phyloP scores from a whole-genome alignment of 805 yeast species.

The Lipomyces starkeyi region DNA sequence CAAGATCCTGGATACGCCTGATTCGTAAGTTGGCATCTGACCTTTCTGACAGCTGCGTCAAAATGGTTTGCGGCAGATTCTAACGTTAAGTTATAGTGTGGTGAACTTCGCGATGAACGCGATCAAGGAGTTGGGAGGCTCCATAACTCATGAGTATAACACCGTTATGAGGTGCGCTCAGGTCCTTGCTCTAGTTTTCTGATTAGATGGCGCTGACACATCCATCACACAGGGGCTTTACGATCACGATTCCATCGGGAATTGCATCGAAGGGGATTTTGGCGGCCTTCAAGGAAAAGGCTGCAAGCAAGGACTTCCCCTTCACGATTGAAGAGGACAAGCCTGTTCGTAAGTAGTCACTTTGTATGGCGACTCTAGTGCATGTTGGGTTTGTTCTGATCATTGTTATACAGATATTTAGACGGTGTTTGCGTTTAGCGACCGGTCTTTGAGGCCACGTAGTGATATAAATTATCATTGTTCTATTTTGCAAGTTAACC shows the following conservation, averaged over 20 bases:
- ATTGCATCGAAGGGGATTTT: constrained; percentile 20
- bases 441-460: not conserved
- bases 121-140: constrained; percentile 29
- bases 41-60: not conserved
- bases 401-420: not conserved
- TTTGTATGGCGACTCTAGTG: not conserved
- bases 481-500: not conserved
- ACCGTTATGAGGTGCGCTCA: constrained; percentile 28
- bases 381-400: not conserved
- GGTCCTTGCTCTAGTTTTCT: not conserved
- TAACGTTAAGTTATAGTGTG: constrained; percentile 9
- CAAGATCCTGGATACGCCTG: constrained; percentile 34
- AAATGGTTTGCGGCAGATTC: not conserved
- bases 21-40: constrained; percentile 15
- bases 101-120: constrained; percentile 24
- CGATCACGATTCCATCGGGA: constrained; percentile 27
- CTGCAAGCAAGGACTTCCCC: constrained; percentile 21
- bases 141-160: constrained; percentile 31
- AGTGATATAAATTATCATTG: not conserved
- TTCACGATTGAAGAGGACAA: constrained; percentile 34
- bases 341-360: constrained; percentile 20
- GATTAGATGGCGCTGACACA: not conserved
- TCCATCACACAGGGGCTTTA: constrained; percentile 22
- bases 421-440: not conserved
- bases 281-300: constrained; percentile 12